Base-by-base conservation (phyloP, 2,329 filamentous ascomycete species). In the Cryphonectria carpinicola region DNA sequence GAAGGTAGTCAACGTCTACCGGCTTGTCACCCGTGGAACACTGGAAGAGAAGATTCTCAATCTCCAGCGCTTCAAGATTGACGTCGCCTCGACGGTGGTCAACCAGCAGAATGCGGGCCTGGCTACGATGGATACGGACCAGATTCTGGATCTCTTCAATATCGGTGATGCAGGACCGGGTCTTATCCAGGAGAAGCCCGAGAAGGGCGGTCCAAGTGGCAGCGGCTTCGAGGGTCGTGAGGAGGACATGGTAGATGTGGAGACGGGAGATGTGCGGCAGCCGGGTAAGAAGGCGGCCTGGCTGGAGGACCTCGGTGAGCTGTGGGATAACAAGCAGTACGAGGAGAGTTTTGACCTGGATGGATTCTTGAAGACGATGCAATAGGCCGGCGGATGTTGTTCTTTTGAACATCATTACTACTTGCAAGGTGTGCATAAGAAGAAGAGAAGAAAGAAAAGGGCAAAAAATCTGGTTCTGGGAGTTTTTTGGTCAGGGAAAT, bases 1-100 rank as follows among this genome's bases (percentile, higher is more conserved):
- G 89, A 99, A 98, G 88, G 96, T 98, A 52, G 96, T 99, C 76
- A 99, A 99, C 78, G 96, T 99, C 22, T 99, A 99, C 82, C 94
- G 96, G 35, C 87, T 99, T 74, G 96, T 99, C 77, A 99, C 96
- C 7, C 89, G 96, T 75, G 96, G 96, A 73, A 99, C 97, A 1
- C 84, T 99, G 65, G 96, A 99, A 81, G 96, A 99, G 85, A 99
- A 99, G 88, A 99, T 99, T 78, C 84, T 99, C 77, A 97, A 93
- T 78, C 90, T 99, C 70, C 96, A 99, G 89, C 92, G 96, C 66
- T 99, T 99, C 90, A 99, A 99, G 86, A 97, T 99, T 77, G 96
- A 99, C 80, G 95, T 99, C 28, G 97, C 96, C 58, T 97, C 93
- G 66, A 99, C 97, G 0, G 96, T 99, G 7, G 97, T 99, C 74